A percentile compares a stretch with the other conserved stretches of the same genome.
Conservation (phyloP, 1,284 basidiomycete species). For the Marasmius sp. region DNA sequence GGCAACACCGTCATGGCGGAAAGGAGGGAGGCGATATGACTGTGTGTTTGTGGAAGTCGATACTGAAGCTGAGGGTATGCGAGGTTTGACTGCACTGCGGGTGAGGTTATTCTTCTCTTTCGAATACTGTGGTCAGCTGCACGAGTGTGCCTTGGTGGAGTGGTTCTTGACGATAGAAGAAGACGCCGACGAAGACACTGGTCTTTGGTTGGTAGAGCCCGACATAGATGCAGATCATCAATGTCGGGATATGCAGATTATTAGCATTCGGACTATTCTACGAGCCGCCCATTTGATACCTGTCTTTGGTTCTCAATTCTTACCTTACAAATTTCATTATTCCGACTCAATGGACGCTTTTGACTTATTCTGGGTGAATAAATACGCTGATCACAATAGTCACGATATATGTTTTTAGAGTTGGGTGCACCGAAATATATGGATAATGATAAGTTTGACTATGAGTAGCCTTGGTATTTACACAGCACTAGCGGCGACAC, state of each 20-base stretch:
- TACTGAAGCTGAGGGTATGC: slow-evolving; percentile 15
- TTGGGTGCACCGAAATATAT: no score
- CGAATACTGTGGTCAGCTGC: background rate
- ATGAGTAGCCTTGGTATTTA: no score
- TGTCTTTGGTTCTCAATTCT: slow-evolving; percentile 7
- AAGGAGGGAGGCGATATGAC: slow-evolving; percentile 20
- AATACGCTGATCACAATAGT: no score
- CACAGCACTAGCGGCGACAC: no score
- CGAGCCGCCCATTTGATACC: slow-evolving; percentile 24
- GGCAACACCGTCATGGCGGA: slow-evolving; percentile 19
- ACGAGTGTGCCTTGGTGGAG: background rate
- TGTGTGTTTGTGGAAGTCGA: slow-evolving; percentile 22
- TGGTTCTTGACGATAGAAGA: background rate
- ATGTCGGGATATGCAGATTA: slow-evolving; percentile 10
- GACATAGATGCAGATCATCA: slow-evolving; percentile 15
- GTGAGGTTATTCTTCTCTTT: slow-evolving; percentile 23
- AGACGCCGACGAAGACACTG: slow-evolving; percentile 21
- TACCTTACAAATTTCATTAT: slow-evolving; percentile 15
- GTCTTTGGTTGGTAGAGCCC: slow-evolving; percentile 26
- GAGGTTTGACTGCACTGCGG: slow-evolving; percentile 18
- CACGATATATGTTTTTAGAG: no score
- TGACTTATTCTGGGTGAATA: no score
- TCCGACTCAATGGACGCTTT: slow-evolving; percentile 18
- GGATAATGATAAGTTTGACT: no score
- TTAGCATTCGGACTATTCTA: slow-evolving; percentile 21